A percentile compares a stretch with the other conserved stretches of the same genome.
These are phyloP conservation scores for Umbilicus rupestris DNA, from an alignment of 164 flowering plant species.

Conservation along the genomic window DNA sequence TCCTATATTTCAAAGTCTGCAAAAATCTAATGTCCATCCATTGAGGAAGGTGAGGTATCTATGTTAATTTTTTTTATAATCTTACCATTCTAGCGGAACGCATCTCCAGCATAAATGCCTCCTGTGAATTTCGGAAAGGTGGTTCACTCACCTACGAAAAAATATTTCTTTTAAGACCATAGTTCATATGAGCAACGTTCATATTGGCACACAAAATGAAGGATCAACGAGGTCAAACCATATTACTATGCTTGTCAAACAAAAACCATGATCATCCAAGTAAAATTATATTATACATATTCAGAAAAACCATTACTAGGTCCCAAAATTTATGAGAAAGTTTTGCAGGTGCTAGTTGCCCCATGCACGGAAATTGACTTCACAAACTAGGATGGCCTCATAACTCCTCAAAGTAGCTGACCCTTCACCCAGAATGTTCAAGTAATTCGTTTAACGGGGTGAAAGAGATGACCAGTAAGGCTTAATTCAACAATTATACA, in stretches of 20 bases:
- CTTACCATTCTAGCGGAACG: constrained; percentile 85
- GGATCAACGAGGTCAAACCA: not conserved
- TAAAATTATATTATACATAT: not conserved
- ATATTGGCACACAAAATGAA: not conserved
- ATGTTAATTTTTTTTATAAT: not conserved
- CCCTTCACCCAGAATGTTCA: not conserved
- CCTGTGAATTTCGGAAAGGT: constrained; percentile 84
- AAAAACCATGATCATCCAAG: not conserved
- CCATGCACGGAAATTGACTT: no score
- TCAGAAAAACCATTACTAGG: no score
- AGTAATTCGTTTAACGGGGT: not conserved
- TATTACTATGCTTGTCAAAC: not conserved
- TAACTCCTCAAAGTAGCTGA: not conserved
- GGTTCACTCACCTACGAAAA: constrained; percentile 64
- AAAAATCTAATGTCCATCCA: no score
- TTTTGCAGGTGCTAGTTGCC: not conserved
- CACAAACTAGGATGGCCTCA: no score
- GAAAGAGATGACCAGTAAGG: not conserved
- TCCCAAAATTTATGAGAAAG: not conserved
- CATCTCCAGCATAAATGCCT: constrained; percentile 94
- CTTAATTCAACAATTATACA: not conserved
- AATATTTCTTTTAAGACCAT: constrained; percentile 1
- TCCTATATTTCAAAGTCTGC: no score
- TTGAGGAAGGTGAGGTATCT: not conserved
- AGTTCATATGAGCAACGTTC: not conserved